Evolutionary conservation across 257 asterid genomes (phyloP).

Genomic region (Petrea volubilis): DNA sequence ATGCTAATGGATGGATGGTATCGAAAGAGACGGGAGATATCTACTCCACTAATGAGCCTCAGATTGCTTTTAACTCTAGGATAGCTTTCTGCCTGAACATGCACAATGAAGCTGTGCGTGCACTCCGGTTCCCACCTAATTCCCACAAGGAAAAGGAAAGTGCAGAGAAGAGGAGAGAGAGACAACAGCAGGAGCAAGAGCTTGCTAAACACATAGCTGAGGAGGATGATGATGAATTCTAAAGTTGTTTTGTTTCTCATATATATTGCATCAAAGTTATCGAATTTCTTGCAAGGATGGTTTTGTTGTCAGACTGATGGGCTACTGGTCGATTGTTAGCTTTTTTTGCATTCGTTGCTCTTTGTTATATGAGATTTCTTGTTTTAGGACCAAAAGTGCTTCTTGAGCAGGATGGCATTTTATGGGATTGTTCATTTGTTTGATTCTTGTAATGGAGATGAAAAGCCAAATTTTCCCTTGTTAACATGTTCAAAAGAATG

Average conservation of each 20-base stretch:
- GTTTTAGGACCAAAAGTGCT: constrained; percentile 3
- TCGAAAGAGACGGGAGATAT: constrained; percentile 77
- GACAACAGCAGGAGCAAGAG: constrained; percentile 74
- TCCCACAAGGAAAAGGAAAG: constrained; percentile 65
- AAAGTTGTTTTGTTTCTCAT: not conserved
- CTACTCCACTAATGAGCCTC: constrained; percentile 81
- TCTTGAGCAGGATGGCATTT: not conserved
- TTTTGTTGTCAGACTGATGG: constrained; percentile 18
- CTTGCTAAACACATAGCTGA: constrained; percentile 76
- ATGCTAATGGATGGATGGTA: constrained; percentile 72
- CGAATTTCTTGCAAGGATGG: constrained; percentile 1
- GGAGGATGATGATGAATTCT: constrained; percentile 74
- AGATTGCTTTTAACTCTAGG: constrained; percentile 69
- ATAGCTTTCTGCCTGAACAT: constrained; percentile 69
- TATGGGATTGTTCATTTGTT: not conserved
- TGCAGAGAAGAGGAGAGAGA: constrained; percentile 69
- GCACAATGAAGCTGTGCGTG: constrained; percentile 82
- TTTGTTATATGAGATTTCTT: constrained; percentile 13
- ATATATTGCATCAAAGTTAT: not conserved
- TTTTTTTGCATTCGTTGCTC: not conserved
- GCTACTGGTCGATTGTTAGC: not conserved
- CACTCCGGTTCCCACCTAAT: constrained; percentile 70
- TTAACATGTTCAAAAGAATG: not conserved
- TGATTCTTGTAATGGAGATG: not conserved
- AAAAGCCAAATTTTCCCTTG: not conserved